Percentiles rank a stretch among this genome's conserved stretches.
Conservation (phyloP, 164 flowering plant species). For the Santalum album region DNA sequence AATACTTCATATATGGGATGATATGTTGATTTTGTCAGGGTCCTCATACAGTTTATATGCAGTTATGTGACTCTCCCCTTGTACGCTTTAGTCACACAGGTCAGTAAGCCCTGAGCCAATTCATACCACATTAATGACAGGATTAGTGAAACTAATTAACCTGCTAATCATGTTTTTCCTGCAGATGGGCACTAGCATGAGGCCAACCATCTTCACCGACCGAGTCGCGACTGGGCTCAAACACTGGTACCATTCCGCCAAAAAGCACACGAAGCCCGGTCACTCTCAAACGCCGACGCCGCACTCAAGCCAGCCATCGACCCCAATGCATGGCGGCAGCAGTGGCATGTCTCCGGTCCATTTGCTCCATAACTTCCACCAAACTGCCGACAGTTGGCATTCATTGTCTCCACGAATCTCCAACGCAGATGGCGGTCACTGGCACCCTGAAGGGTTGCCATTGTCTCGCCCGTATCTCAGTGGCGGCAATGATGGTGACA, state of each 20-base stretch:
- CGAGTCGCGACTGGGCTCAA: conserved; percentile 37
- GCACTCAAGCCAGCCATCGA: conserved; percentile 30
- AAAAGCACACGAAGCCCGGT: conserved; percentile 24
- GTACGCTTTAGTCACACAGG: conserved; percentile 62
- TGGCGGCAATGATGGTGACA: not conserved
- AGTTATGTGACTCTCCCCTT: conserved; percentile 57
- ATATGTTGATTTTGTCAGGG: conserved; percentile 18
- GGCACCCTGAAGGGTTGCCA: conserved; percentile 15
- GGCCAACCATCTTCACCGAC: conserved; percentile 41
- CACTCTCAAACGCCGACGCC: conserved; percentile 24
- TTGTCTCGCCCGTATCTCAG: conserved; percentile 3
- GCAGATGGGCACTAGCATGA: conserved; percentile 59
- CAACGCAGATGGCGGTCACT: conserved; percentile 15
- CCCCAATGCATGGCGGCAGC: conserved; percentile 25
- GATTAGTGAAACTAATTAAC: no score
- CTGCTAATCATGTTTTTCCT: no score
- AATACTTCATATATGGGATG: no score
- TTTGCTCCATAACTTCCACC: conserved; percentile 23
- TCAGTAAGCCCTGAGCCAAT: no score
- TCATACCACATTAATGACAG: no score
- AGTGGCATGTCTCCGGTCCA: conserved; percentile 43
- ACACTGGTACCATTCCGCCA: conserved; percentile 38
- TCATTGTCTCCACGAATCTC: conserved; percentile 16
- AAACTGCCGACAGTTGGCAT: conserved; percentile 9
- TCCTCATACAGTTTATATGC: conserved; percentile 40